phyloP scores from a whole-genome alignment of 257 asterid species.

The Osmanthus fragrans region DNA sequence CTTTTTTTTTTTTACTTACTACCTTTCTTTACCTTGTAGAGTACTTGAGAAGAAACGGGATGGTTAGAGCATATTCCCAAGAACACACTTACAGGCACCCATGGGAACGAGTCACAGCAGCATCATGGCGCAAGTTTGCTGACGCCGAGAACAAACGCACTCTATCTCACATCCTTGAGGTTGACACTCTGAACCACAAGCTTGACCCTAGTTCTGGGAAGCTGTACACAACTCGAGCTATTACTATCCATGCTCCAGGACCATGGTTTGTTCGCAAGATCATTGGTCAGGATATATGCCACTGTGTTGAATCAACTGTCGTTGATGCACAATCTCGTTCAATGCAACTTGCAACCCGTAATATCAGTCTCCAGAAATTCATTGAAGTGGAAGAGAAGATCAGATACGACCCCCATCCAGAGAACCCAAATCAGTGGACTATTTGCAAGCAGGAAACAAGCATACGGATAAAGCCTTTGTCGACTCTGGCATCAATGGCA shows the following conservation, averaged over 20 bases:
- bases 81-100: constrained; percentile 96
- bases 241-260: constrained; percentile 89
- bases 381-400: constrained; percentile 94
- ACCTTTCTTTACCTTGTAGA: constrained; percentile 2
- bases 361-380: constrained; percentile 81
- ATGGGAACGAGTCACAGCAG: constrained; percentile 94
- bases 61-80: constrained; percentile 94
- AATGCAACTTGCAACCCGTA: constrained; percentile 87
- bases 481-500: constrained; percentile 87
- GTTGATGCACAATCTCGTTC: constrained; percentile 77
- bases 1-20: neutral
- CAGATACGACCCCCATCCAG: constrained; percentile 90
- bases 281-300: constrained; percentile 85
- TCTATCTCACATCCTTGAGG: constrained; percentile 85
- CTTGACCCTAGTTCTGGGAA: constrained; percentile 67
- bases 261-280: constrained; percentile 89
- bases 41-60: constrained; percentile 32
- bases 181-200: constrained; percentile 81
- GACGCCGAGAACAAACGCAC: constrained; percentile 87
- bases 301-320: constrained; percentile 85
- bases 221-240: constrained; percentile 79
- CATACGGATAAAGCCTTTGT: constrained; percentile 75
- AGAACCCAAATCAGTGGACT: constrained; percentile 75
- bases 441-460: constrained; percentile 88
- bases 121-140: constrained; percentile 94